Percentiles rank a stretch among this genome's conserved stretches.
Conservation (phyloP, 352 stramenopile species). For the Phytophthora vignae region DNA sequence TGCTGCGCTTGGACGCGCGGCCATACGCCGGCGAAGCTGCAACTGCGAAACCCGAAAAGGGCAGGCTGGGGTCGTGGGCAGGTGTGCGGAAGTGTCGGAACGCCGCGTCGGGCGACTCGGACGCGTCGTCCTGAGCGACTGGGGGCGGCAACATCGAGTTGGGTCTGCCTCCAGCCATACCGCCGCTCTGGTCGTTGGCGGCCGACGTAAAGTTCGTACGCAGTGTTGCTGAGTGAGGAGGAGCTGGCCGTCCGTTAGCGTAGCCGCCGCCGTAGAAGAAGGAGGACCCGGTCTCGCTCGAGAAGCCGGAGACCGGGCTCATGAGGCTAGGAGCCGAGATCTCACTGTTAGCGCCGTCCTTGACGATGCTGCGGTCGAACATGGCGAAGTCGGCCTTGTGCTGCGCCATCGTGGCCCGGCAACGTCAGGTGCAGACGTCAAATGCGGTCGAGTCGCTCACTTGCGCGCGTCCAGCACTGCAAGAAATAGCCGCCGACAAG, state of each 20-base stretch:
- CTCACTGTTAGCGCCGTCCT: constrained; percentile 48
- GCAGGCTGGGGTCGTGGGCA: constrained; percentile 25
- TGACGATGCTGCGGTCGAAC: constrained; percentile 59
- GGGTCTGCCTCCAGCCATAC: not conserved
- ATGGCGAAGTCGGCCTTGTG: constrained; percentile 44
- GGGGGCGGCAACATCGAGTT: constrained; percentile 17
- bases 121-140: constrained; percentile 27
- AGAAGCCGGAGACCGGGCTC: constrained; percentile 50
- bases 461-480: not conserved
- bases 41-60: constrained; percentile 40
- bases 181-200: constrained; percentile 20
- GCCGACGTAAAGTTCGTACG: constrained; percentile 76
- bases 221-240: constrained; percentile 58
- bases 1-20: constrained; percentile 49
- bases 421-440: not conserved
- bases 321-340: constrained; percentile 45
- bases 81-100: constrained; percentile 72
- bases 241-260: constrained; percentile 41
- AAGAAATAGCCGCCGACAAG: constrained; percentile 12
- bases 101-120: constrained; percentile 49
- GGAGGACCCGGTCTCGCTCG: constrained; percentile 42
- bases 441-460: not conserved
- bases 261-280: constrained; percentile 43
- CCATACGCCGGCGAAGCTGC: constrained; percentile 45
- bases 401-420: constrained; percentile 28